A percentile compares a stretch with the other conserved stretches of the same genome.
These are phyloP conservation scores for Mycena vitilis DNA, from an alignment of 768 basidiomycete genomes.

Conservation along the genomic window DNA sequence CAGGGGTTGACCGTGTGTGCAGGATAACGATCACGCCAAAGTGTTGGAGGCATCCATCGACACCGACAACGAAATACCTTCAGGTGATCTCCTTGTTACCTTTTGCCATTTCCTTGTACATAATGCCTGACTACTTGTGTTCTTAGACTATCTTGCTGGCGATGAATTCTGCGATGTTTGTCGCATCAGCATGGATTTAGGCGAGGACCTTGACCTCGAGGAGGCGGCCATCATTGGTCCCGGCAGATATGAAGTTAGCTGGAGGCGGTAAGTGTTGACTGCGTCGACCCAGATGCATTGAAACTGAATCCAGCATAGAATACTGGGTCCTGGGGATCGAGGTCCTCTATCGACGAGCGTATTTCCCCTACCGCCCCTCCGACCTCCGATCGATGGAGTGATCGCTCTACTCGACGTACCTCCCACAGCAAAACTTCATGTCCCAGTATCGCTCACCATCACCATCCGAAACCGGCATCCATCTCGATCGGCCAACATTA, in stretches of 20 bases:
- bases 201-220: slow-evolving; percentile 50
- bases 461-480: slow-evolving; percentile 75
- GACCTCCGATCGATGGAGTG: slow-evolving; percentile 70
- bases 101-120: neutral
- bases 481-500: slow-evolving; percentile 73
- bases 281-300: slow-evolving; percentile 14
- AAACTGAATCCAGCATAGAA: slow-evolving; percentile 48
- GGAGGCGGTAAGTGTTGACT: slow-evolving; percentile 66
- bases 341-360: slow-evolving; percentile 61
- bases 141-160: slow-evolving; percentile 69
- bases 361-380: slow-evolving; percentile 71
- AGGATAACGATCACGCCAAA: slow-evolving; percentile 60
- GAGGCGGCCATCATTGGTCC: slow-evolving; percentile 56
- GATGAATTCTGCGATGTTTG: slow-evolving; percentile 73
- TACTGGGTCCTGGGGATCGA: slow-evolving; percentile 55
- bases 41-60: slow-evolving; percentile 68
- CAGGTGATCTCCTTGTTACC: slow-evolving; percentile 48
- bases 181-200: slow-evolving; percentile 58
- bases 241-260: slow-evolving; percentile 70
- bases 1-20: slow-evolving; percentile 18
- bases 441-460: slow-evolving; percentile 64
- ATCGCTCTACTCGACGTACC: slow-evolving; percentile 76
- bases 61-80: slow-evolving; percentile 56
- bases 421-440: slow-evolving; percentile 71
- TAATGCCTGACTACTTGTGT: slow-evolving; percentile 7